Evolutionary conservation across 2,329 filamentous ascomycete genomes (phyloP), one percentile per base, ranked within the genome.

Genomic region (Aureobasidium sp.): DNA sequence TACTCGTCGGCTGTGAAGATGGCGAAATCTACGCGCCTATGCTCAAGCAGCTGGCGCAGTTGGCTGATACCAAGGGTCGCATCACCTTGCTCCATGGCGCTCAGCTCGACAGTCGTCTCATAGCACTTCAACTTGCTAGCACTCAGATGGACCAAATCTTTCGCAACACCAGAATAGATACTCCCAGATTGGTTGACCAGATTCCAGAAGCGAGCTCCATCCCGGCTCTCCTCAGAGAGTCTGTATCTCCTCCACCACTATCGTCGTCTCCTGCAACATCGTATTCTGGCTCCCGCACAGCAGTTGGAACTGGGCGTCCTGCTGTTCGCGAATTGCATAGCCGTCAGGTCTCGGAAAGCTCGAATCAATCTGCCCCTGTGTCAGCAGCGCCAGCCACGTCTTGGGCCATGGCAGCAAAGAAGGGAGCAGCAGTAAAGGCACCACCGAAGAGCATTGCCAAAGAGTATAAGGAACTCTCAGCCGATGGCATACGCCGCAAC

Each of bases 1-100:
- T 86, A 58, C 74, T 85, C 53, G 75, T 86, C 39, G 84, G 83
- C 9, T 84, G 82, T 70, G 81, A 81, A 15, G 79, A 82, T 63
- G 81, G 83, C 70, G 79, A 78, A 61, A 77, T 79, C 24, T 85
- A 84, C 69, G 78, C 78, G 27, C 74, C 76, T 12, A 72, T 81
- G 39, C 72, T 86, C 12, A 78, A 82, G 67, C 76, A 81, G 37
- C 77, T 77, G 56, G 69, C 76, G 52, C 72, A 74, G 62, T 78
- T 82, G 60, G 66, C 73, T 19, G 71, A 76, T 47, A 74, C 78
- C 24, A 69, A 75, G 9, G 72, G 75, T 24, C 78, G 80, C 52
- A 76, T 86, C 42, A 81, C 82, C 8, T 72, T 86, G 22, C 71
- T 86, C 37, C 81, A 85, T 68, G 81, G 82, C 24, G 72, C 80